Evolutionary conservation across 768 basidiomycete species (phyloP).

Genomic region (Rhizopogon salebrosus): DNA sequence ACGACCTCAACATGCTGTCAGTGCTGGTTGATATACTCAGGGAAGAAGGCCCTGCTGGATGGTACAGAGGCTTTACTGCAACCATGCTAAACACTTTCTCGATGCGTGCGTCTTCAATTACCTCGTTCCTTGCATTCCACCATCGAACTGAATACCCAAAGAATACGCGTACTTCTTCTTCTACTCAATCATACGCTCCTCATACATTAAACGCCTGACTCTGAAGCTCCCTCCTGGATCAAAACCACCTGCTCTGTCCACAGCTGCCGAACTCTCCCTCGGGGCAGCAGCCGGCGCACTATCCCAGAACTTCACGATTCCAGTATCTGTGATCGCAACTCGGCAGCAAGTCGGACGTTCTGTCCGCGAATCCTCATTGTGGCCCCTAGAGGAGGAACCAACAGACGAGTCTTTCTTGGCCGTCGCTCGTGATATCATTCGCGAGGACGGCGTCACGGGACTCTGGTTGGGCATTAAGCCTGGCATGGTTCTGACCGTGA

Average conservation of each 20-base stretch:
- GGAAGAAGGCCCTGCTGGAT: slow-evolving; percentile 77
- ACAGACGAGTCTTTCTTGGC: slow-evolving; percentile 69
- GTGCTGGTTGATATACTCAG: slow-evolving; percentile 68
- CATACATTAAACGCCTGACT: slow-evolving; percentile 71
- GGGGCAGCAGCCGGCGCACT: slow-evolving; percentile 92
- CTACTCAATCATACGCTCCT: slow-evolving; percentile 84
- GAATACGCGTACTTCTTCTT: slow-evolving; percentile 99
- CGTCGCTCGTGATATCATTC: slow-evolving; percentile 82
- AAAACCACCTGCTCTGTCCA: slow-evolving; percentile 60
- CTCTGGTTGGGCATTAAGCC: slow-evolving; percentile 94
- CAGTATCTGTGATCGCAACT: slow-evolving; percentile 95
- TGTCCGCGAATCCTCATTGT: background rate
- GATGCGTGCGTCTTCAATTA: slow-evolving; percentile 62
- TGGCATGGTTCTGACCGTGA: slow-evolving; percentile 90
- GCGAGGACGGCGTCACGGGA: slow-evolving; percentile 81
- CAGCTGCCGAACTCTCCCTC: slow-evolving; percentile 75
- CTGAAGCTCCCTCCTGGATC: slow-evolving; percentile 55
- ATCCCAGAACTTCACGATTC: slow-evolving; percentile 97
- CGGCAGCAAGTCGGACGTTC: slow-evolving; percentile 84
- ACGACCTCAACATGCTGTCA: slow-evolving; percentile 49
- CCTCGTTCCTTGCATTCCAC: background rate
- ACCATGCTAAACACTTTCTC: slow-evolving; percentile 99
- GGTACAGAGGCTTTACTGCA: slow-evolving; percentile 89
- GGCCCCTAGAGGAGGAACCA: slow-evolving; percentile 3
- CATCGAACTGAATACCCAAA: slow-evolving; percentile 25